Conservation (phyloP, 2,329 filamentous ascomycete genomes). For the Nemania abortiva region DNA sequence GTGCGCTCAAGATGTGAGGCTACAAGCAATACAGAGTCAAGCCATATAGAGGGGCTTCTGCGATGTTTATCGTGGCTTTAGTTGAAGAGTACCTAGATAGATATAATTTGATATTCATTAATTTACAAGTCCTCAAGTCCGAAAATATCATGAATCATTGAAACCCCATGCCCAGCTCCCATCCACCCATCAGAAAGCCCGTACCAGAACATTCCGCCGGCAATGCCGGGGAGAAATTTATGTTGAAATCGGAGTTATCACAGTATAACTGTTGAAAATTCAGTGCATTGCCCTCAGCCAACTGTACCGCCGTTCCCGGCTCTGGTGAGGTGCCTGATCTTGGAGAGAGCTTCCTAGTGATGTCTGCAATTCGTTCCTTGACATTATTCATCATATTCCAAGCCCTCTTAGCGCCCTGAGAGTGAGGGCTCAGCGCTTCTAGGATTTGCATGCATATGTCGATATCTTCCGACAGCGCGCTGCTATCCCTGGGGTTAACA, state of each 20-base stretch:
- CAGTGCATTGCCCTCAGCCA: background rate
- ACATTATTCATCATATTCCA: background rate
- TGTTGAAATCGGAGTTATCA: background rate
- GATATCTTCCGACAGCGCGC: conserved; percentile 3
- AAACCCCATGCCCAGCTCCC: too few species aligned
- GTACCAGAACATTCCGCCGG: background rate
- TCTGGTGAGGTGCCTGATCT: background rate
- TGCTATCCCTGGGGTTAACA: background rate
- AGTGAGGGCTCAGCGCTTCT: background rate
- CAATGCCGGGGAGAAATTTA: background rate
- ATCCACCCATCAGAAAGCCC: too few species aligned
- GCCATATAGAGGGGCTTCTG: too few species aligned
- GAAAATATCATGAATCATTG: too few species aligned
- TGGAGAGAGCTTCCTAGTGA: background rate
- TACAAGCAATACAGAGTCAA: too few species aligned
- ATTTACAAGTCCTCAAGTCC: too few species aligned
- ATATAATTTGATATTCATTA: too few species aligned
- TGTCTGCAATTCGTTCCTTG: background rate
- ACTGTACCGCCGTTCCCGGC: background rate
- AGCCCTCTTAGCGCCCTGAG: conserved; percentile 19
- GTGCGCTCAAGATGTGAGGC: too few species aligned
- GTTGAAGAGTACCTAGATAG: too few species aligned
- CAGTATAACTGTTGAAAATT: background rate
- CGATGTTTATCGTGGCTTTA: too few species aligned
- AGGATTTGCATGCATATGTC: conserved; percentile 17